Percentiles rank a stretch among this genome's conserved stretches.
phyloP scores from a whole-genome alignment of 768 basidiomycete genomes.

The Heimioporus sp. region DNA sequence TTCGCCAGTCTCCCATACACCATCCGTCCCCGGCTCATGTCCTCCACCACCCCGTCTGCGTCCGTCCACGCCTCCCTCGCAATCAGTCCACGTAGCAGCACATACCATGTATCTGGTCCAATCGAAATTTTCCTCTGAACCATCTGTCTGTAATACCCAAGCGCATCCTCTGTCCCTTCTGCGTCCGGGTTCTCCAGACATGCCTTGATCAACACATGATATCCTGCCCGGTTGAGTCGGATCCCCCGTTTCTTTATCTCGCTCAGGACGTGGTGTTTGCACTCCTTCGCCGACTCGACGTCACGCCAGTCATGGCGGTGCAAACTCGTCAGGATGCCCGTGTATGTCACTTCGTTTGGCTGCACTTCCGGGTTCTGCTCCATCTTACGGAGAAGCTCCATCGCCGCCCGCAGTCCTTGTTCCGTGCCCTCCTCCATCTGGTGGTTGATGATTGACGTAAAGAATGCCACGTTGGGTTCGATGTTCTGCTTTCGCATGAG shows the following conservation, averaged over 20 bases:
- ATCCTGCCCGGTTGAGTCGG: slow-evolving; percentile 58
- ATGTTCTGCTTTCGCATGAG: slow-evolving; percentile 79
- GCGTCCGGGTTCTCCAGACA: slow-evolving; percentile 52
- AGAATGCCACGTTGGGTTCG: slow-evolving; percentile 70
- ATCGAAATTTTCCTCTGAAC: slow-evolving; percentile 43
- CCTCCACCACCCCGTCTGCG: slow-evolving; percentile 57
- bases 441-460: slow-evolving; percentile 76
- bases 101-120: slow-evolving; percentile 71
- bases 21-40: slow-evolving; percentile 52
- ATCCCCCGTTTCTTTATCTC: slow-evolving; percentile 60
- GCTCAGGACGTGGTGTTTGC: slow-evolving; percentile 47
- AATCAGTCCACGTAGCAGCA: slow-evolving; percentile 66
- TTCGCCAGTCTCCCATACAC: slow-evolving; percentile 44
- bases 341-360: slow-evolving; percentile 85
- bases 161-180: slow-evolving; percentile 52
- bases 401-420: slow-evolving; percentile 54
- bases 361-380: slow-evolving; percentile 49
- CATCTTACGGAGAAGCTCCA: slow-evolving; percentile 75
- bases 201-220: slow-evolving; percentile 75
- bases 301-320: slow-evolving; percentile 57
- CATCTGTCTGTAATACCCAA: slow-evolving; percentile 65
- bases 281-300: slow-evolving; percentile 42
- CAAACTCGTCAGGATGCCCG: slow-evolving; percentile 70
- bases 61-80: slow-evolving; percentile 55
- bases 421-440: slow-evolving; percentile 59